Percentiles rank a stretch among this genome's conserved stretches.
Conservation (phyloP, 495 filamentous ascomycete species). For the Podospora fimiseda region DNA sequence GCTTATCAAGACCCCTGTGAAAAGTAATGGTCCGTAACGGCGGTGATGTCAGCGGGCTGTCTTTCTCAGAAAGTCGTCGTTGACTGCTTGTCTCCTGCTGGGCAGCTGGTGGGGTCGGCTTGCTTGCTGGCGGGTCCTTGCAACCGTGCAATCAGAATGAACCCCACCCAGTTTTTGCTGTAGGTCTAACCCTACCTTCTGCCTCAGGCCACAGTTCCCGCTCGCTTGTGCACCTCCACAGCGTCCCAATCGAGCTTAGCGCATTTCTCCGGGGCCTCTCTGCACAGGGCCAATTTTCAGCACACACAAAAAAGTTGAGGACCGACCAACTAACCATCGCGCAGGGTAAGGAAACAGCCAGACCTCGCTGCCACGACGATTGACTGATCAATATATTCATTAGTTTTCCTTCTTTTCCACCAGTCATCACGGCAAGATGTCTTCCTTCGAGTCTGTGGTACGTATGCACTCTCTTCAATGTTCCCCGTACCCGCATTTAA, state of each 20-base stretch:
- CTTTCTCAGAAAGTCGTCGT: no score
- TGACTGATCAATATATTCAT: conserved; percentile 32
- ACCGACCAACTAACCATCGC: conserved; percentile 31
- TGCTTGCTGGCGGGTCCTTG: conserved; percentile 13
- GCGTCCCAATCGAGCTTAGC: conserved; percentile 30
- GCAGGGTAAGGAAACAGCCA: conserved; percentile 33
- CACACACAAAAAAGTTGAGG: conserved; percentile 34
- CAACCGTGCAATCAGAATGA: neutral
- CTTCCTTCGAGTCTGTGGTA: conserved; percentile 94
- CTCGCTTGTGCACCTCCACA: conserved; percentile 32
- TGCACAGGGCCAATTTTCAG: conserved; percentile 31
- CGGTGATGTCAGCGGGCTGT: no score
- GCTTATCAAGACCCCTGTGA: no score
- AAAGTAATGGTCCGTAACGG: no score
- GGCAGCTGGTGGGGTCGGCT: neutral
- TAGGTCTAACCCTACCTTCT: conserved; percentile 44
- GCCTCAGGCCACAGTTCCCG: conserved; percentile 32
- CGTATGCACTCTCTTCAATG: conserved; percentile 41
- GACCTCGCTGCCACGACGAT: conserved; percentile 27
- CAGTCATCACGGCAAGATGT: conserved; percentile 68
- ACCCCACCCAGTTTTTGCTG: conserved; percentile 17
- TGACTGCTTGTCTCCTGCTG: neutral
- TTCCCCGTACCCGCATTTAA: neutral
- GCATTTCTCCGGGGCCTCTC: conserved; percentile 22
- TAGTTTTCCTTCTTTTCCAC: conserved; percentile 26